Conservation (phyloP, 2,329 filamentous ascomycete genomes). For the Chaetomiaceae sp. region DNA sequence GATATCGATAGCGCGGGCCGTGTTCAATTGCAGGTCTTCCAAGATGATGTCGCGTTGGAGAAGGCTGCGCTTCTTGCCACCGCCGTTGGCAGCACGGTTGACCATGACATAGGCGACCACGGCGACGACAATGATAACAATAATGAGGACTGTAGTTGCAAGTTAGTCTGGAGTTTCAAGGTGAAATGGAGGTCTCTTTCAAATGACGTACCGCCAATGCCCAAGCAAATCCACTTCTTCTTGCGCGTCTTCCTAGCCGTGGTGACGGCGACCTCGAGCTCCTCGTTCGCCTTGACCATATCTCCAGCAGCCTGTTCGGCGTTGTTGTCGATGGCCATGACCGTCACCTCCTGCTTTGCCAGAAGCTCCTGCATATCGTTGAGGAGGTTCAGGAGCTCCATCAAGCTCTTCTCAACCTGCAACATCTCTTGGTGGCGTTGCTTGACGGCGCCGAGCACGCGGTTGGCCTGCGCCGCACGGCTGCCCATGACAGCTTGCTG, state of each 20-base stretch:
- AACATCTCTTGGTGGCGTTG: constrained; percentile 81
- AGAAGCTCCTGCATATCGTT: constrained; percentile 83
- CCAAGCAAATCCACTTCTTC: constrained; percentile 97
- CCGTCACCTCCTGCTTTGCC: constrained; percentile 75
- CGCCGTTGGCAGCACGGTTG: constrained; percentile 30
- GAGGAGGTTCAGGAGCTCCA: constrained; percentile 82
- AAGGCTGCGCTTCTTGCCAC: constrained; percentile 21
- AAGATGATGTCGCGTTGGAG: constrained; percentile 15
- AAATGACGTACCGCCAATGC: constrained; percentile 56
- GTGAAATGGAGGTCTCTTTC: neutral
- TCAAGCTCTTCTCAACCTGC: constrained; percentile 88
- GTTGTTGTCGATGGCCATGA: constrained; percentile 79
- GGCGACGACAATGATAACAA: constrained; percentile 48
- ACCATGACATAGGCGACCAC: constrained; percentile 47
- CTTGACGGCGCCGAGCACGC: constrained; percentile 73
- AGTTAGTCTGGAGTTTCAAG: constrained; percentile 4
- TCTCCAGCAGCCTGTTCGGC: constrained; percentile 81
- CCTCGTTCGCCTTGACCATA: constrained; percentile 76
- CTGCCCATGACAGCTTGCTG: constrained; percentile 79
- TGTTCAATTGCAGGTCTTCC: constrained; percentile 29
- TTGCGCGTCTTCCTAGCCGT: constrained; percentile 75
- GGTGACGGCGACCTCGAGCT: constrained; percentile 75
- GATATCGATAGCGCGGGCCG: constrained; percentile 25
- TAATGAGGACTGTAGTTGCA: constrained; percentile 42
- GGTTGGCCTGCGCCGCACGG: constrained; percentile 74